A percentile compares a stretch with the other conserved stretches of the same genome.
Evolutionary conservation across 306 rosid genomes (phyloP).

Genomic region (Hylodesmum podocarpum): DNA sequence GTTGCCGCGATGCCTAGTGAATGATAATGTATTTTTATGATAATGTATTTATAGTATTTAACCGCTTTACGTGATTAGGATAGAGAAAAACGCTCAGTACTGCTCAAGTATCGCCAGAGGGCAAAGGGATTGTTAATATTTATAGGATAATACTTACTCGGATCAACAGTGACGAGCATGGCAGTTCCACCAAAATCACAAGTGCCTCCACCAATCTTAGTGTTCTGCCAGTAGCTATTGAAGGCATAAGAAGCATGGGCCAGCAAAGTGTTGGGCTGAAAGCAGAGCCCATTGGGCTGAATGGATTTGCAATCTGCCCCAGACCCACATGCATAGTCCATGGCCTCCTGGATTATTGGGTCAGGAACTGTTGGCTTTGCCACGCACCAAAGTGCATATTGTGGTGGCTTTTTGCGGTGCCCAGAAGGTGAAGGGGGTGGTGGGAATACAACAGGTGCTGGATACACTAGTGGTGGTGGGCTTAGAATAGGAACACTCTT

Average conservation of each 20-base stretch:
- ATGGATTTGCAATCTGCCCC: constrained; percentile 77
- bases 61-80: too few species aligned
- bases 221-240: constrained; percentile 82
- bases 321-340: constrained; percentile 88
- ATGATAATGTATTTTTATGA: neutral
- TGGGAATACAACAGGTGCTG: constrained; percentile 42
- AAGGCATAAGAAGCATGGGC: constrained; percentile 88
- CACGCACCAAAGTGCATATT: constrained; percentile 63
- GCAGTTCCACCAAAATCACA: constrained; percentile 97
- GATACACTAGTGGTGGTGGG: constrained; percentile 41
- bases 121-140: too few species aligned
- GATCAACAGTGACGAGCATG: constrained; percentile 74
- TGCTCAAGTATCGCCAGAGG: neutral
- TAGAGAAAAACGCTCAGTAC: neutral
- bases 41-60: neutral
- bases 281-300: constrained; percentile 61
- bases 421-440: constrained; percentile 51
- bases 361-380: constrained; percentile 86
- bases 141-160: constrained; percentile 60
- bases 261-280: constrained; percentile 54
- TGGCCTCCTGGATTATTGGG: constrained; percentile 57
- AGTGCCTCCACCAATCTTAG: constrained; percentile 66
- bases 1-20: neutral
- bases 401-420: constrained; percentile 42
- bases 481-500: constrained; percentile 35